Evolutionary conservation across 169 alveolate genomes (phyloP).

Genomic region (Plasmodium cynomolgi): DNA sequence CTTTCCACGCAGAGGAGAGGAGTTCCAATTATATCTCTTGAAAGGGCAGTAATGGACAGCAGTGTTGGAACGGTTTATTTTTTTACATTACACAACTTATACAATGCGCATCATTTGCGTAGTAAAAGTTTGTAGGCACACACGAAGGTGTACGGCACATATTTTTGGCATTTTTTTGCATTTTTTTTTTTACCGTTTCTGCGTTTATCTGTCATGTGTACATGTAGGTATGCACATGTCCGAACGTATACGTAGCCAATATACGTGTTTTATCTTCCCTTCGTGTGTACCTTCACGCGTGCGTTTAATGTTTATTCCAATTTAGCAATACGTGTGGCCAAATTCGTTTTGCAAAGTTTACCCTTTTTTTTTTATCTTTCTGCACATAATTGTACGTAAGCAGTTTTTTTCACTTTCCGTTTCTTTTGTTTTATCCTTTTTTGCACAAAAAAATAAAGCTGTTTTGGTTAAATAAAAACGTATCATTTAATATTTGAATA

Average conservation of each 20-base stretch:
- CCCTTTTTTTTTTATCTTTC: background rate
- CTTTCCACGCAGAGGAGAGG: background rate
- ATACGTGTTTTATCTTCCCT: background rate
- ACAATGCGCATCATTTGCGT: background rate
- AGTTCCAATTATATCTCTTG: background rate
- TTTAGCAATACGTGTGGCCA: background rate
- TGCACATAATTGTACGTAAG: background rate
- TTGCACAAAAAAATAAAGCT: background rate
- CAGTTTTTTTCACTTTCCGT: background rate
- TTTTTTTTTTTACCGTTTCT: background rate
- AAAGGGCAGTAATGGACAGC: background rate
- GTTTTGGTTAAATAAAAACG: constrained; percentile 18
- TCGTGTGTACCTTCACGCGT: background rate
- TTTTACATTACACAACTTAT: background rate
- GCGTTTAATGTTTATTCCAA: background rate
- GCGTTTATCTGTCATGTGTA: background rate
- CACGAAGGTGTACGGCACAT: background rate
- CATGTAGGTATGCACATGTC: background rate
- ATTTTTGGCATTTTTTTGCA: background rate
- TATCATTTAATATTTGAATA: constrained; percentile 4
- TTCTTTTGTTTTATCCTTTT: constrained; percentile 2
- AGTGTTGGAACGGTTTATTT: background rate
- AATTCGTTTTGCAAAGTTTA: background rate
- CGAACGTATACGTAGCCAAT: background rate
- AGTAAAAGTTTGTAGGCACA: background rate